phyloP scores from a whole-genome alignment of 2,329 filamentous ascomycete species.

The Dissoconium aciculare region DNA sequence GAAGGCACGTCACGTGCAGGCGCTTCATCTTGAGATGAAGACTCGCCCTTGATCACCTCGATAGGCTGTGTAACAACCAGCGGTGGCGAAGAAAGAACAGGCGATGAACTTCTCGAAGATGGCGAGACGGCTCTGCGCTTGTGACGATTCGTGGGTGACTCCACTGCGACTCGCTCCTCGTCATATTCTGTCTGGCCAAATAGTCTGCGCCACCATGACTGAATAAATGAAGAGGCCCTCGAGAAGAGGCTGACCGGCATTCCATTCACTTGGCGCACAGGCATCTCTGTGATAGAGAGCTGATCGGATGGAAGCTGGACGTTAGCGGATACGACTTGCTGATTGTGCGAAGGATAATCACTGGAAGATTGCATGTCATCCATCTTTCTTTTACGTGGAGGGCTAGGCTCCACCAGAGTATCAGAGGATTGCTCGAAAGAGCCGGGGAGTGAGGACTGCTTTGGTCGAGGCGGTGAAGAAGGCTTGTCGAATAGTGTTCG shows the following conservation, averaged over 20 bases:
- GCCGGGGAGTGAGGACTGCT: neutral
- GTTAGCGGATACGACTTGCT: neutral
- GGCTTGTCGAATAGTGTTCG: too few relatives aligned
- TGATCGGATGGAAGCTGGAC: too few relatives aligned
- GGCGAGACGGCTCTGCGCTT: conserved; percentile 11
- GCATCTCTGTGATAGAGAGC: neutral
- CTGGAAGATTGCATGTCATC: neutral
- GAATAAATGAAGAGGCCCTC: neutral
- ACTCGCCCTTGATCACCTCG: too few relatives aligned
- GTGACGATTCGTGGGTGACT: conserved; percentile 5
- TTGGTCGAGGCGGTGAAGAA: too few relatives aligned
- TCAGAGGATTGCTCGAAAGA: neutral
- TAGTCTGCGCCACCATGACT: neutral
- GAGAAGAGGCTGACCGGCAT: neutral
- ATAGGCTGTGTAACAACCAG: too few relatives aligned
- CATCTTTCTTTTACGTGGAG: neutral
- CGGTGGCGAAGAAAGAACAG: too few relatives aligned
- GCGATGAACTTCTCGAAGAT: too few relatives aligned
- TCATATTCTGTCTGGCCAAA: neutral
- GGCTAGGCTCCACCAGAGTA: too few relatives aligned
- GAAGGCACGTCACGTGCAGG: too few relatives aligned
- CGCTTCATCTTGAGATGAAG: too few relatives aligned
- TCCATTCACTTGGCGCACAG: neutral
- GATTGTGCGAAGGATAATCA: neutral
- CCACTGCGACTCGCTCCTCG: conserved; percentile 9